Evolutionary conservation across 257 asterid genomes (phyloP), one percentile per base, ranked within the genome.

Genomic region (Solanum pimpinellifolium): DNA sequence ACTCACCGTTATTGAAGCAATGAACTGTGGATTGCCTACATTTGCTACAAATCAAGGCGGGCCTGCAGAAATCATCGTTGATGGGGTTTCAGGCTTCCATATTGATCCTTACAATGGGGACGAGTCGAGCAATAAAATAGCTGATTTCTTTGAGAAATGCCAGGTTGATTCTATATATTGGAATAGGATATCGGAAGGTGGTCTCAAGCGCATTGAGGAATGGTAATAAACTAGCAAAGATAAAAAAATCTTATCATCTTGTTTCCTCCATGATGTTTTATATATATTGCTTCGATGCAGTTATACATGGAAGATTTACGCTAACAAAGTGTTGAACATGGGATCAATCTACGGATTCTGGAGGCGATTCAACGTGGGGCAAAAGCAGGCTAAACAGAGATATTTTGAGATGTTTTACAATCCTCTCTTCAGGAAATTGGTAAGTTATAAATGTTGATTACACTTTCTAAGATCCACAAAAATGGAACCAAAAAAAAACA

Each of bases 31-130:
- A 77, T 77, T 96, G 72, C 99, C 99, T 75, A 94, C 97, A n/a
- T 93, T 96, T 73, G 98, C 99, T 1, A 95, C 99, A 9, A 96
- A 94, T 87, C 98, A 96, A 93, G 98, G 98, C 6, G 98, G 98
- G 62, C 97, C 98, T 3, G 97, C 98, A 35, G 98, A 96, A 86
- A 96, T 96, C 21, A 94, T 96, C 60, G 93, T 94, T 3, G 98
- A 96, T 85, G 97, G 97, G 27, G 86, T 92, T 82, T 96, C 98
- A 0, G 99, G 99, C 25, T 94, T 94, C 86, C 99, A 92, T 70
- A 94, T 96, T n/a, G 93, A 96, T 86, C 98, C 99, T 44, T 92
- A 90, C 80, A 92, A 93, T 11, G 96, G 97, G 2, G 94, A 94
- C 5, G 93, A 92, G 9, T 84, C 98, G 6, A 93, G 94, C 89